Base-by-base conservation (phyloP, 2,329 filamentous ascomycete species). In the Trichoderma semiorbis region DNA sequence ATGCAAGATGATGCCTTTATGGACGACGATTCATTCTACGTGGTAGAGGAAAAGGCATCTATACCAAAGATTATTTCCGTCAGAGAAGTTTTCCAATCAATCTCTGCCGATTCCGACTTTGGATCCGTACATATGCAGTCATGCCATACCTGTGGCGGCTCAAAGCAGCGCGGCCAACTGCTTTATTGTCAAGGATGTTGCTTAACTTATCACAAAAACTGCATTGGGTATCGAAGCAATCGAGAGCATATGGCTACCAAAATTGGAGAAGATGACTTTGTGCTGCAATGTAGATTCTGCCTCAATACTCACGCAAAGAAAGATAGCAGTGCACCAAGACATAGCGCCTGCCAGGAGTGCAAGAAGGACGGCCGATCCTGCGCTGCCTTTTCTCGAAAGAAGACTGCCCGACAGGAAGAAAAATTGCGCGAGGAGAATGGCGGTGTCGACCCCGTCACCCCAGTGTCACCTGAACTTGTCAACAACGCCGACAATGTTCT, bases 181-280 rank as follows among this genome's bases (percentile, higher is more conserved):
- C 87, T 99, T 39, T 91, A 91, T 78, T 99, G 96, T 76, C 97
- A 99, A 82, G 96, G 96, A 34, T 99, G 96, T 79, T 94, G 91
- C 2, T 85, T 91, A 62, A 87, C 92, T 0, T 97, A 94, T 75
- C 96, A 99, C 81, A 93, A 93, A 79, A 83, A 83, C 53, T 99
- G 96, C 78, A 85, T 99, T 32, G 94, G 95, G 1, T 85, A 86
- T 63, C 89, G 96, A 64, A 88, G 87, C 66, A 84, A 80, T 14
- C 88, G 96, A 73, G 94, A 97, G n/a, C 96, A 98, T 79, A 83
- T 96, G 43, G 93, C 93, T 11, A 98, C 94, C 28, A 99, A 98
- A 79, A 82, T 98, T 67, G 90, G 85, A 2, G 85, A 91, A 1
- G 89, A 91, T 2, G 82, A 91, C 47, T 98, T 97, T 76, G 91